Percentiles rank a stretch among this genome's conserved stretches.
Evolutionary conservation across 495 filamentous ascomycete species (phyloP).

Genomic region (Tuber umbilicatum): DNA sequence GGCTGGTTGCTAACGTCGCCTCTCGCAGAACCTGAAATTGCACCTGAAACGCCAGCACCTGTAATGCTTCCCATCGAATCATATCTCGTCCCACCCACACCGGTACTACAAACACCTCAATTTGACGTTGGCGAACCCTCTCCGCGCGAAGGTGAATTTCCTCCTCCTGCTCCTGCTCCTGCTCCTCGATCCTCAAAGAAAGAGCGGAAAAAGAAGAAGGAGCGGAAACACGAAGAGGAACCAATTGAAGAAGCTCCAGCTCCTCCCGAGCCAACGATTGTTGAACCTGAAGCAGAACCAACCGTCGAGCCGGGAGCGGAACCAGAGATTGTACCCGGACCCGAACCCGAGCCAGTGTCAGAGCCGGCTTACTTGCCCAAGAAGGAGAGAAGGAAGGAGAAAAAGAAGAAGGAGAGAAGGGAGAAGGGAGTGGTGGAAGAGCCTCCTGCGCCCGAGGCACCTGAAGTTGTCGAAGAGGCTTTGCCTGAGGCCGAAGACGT

Average conservation of each 20-base stretch:
- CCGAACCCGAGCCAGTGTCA: slow-evolving; percentile 11
- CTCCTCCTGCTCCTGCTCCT: slow-evolving; percentile 24
- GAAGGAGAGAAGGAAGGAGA: slow-evolving; percentile 28
- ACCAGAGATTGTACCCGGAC: background rate
- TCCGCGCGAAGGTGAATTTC: slow-evolving; percentile 24
- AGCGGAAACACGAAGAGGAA: slow-evolving; percentile 21
- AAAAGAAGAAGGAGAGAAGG: slow-evolving; percentile 5
- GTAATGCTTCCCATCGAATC: slow-evolving; percentile 36
- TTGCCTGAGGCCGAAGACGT: slow-evolving; percentile 15
- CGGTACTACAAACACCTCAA: slow-evolving; percentile 23
- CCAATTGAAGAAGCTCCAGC: slow-evolving; percentile 19
- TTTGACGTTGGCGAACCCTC: slow-evolving; percentile 11
- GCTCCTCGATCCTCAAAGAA: slow-evolving; percentile 25
- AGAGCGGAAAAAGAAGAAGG: slow-evolving; percentile 33
- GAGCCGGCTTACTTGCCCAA: slow-evolving; percentile 11
- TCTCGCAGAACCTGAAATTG: slow-evolving; percentile 28
- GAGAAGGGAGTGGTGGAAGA: slow-evolving; percentile 17
- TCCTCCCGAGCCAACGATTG: slow-evolving; percentile 23
- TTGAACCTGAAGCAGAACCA: slow-evolving; percentile 24
- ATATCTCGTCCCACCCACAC: slow-evolving; percentile 36
- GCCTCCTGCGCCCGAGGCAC: slow-evolving; percentile 5
- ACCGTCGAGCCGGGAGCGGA: slow-evolving; percentile 15
- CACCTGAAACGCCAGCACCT: slow-evolving; percentile 33
- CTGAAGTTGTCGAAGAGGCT: slow-evolving; percentile 8
- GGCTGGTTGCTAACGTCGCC: slow-evolving; percentile 20